Base-by-base conservation (phyloP, 495 filamentous ascomycete genomes). In the Penicillium silybi region DNA sequence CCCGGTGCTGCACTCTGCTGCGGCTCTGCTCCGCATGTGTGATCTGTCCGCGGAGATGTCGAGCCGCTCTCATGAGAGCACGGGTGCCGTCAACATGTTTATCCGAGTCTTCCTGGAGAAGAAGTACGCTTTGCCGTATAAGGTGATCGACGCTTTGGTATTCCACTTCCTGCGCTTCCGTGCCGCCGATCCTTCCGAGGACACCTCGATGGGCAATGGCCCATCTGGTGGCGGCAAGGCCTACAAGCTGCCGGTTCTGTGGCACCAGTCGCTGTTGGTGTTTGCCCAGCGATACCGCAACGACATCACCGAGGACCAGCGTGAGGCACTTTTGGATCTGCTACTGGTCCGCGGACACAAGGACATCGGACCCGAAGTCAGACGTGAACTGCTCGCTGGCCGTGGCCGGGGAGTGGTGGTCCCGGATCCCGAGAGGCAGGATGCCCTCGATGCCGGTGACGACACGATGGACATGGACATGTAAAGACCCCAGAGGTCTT, bases 101-200 rank as follows among this genome's bases (percentile, higher is more conserved):
- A 95, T 99, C 66, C 86, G 87, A 52, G 82, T 86, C 16, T 82
- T 99, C 46, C 73, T 99, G 10, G 92, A 97, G 72, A 99, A 99
- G 80, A 90, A 90, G 61, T 97, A 99, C 58, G 93, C 93, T 1
- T 77, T 98, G 18, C 93, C 93, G 26, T 96, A 87, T 73, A 91
- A 95, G 68, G 92, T 95, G 20, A 84, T 98, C 17, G 93, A 98
- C 59, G 85, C 90, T 19, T 75, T 97, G 6, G 95, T 97, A 15
- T 97, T 97, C 72, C 92, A 97, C 70, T 98, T 97, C 67, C 68
- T 96, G 56, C 85, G 93, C 16, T 97, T 97, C 72, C 82, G 87
- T 32, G 82, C 75, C 26, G 72, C 73, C 3, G 75, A 71, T 9
- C 72, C 75, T 34, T 64, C 61, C 4, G 79, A 81, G 52, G 73